Conservation (phyloP, 2,329 filamentous ascomycete genomes). For the Lecanicillium sp. region DNA sequence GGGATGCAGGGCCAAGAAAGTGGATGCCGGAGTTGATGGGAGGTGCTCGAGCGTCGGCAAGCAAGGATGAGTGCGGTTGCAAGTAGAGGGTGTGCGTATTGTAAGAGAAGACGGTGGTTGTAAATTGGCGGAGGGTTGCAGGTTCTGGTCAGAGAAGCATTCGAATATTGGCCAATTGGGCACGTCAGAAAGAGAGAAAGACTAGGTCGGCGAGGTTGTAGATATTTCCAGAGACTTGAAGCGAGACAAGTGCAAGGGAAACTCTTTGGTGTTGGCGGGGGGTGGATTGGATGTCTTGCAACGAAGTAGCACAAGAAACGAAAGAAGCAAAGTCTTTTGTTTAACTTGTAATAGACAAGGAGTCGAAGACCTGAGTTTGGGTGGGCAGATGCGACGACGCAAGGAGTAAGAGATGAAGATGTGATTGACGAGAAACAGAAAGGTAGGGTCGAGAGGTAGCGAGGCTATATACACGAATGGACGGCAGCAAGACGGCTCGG, state of each 20-base stretch:
- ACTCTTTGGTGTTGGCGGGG: not conserved
- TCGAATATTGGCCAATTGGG: not conserved
- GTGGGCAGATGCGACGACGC: not conserved
- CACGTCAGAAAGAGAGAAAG: not conserved
- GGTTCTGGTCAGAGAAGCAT: not conserved
- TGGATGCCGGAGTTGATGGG: conserved; percentile 9
- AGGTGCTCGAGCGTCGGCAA: conserved; percentile 12
- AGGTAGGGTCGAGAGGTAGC: conserved; percentile 7
- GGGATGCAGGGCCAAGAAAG: conserved; percentile 6
- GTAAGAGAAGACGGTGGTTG: conserved; percentile 1
- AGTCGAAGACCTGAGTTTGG: not conserved
- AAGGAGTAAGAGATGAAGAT: conserved; percentile 1
- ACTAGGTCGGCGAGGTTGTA: not conserved
- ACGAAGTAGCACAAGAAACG: not conserved
- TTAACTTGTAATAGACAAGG: not conserved
- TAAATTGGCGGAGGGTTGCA: not conserved
- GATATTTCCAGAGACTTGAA: not conserved
- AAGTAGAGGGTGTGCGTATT: not conserved
- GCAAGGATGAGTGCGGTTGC: not conserved
- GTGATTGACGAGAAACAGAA: conserved; percentile 6
- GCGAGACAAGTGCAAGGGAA: conserved; percentile 4
- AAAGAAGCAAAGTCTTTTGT: not conserved
- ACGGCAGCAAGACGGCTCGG: conserved; percentile 8
- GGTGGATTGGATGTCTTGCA: conserved; percentile 3
- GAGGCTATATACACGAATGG: conserved; percentile 13